Evolutionary conservation across 2,329 filamentous ascomycete genomes (phyloP).

Genomic region (Endocalyx cinctus): DNA sequence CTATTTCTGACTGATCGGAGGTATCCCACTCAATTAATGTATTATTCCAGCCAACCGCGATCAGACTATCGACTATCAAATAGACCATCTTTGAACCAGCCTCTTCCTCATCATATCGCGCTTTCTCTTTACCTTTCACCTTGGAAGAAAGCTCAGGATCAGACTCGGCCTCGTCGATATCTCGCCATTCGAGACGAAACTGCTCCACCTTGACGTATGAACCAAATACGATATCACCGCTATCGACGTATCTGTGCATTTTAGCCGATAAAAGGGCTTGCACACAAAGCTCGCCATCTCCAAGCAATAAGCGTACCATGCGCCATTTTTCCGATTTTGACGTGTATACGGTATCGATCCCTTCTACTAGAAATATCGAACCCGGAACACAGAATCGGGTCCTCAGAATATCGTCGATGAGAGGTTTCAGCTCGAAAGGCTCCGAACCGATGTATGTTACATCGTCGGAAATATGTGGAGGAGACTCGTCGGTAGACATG

Average conservation of each 20-base stretch:
- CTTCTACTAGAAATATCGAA: slow-evolving; percentile 47
- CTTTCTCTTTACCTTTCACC: slow-evolving; percentile 8
- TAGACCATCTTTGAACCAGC: slow-evolving; percentile 32
- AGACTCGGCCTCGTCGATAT: slow-evolving; percentile 2
- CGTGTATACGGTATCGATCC: slow-evolving; percentile 33
- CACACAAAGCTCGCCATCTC: slow-evolving; percentile 51
- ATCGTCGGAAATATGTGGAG: slow-evolving; percentile 10
- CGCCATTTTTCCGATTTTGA: slow-evolving; percentile 35
- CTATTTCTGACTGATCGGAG: slow-evolving; percentile 2
- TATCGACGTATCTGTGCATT: slow-evolving; percentile 45
- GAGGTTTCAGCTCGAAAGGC: slow-evolving; percentile 30
- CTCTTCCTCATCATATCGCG: slow-evolving; percentile 1
- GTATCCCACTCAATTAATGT: slow-evolving; percentile 27
- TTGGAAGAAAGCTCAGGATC: slow-evolving; percentile 1
- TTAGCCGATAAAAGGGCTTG: slow-evolving; percentile 44
- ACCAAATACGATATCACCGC: slow-evolving; percentile 40
- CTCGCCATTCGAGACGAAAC: slow-evolving; percentile 31
- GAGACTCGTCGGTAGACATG: slow-evolving; percentile 17
- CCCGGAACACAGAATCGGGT: slow-evolving; percentile 43
- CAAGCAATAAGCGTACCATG: slow-evolving; percentile 42
- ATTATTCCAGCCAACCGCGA: slow-evolving; percentile 45
- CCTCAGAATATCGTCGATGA: slow-evolving; percentile 44
- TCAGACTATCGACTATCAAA: slow-evolving; percentile 40
- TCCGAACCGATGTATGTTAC: slow-evolving; percentile 24
- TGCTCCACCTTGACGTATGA: slow-evolving; percentile 43